Evolutionary conservation across 1,284 basidiomycete species (phyloP).

Genomic region (Moniliella sp.): DNA sequence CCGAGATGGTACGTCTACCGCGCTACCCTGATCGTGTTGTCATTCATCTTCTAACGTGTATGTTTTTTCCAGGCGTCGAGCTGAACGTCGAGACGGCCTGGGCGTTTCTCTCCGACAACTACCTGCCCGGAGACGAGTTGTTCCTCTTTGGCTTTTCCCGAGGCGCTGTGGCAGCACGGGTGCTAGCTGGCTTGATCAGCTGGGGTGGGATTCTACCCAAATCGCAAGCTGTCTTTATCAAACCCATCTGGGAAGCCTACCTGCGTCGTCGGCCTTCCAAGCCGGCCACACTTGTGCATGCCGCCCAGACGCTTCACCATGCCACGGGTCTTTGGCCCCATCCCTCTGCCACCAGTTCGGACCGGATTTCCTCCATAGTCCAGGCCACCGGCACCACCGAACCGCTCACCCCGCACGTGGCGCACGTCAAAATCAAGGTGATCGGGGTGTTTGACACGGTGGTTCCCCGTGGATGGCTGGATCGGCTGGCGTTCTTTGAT

Average conservation of each 20-base stretch:
- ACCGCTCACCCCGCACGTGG: too few species aligned
- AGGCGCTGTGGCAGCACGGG: slow-evolving; percentile 1
- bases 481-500: too few species aligned
- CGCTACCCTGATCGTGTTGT: too few species aligned
- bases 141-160: slow-evolving; percentile 2
- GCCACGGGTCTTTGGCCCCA: slow-evolving; percentile 1
- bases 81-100: slow-evolving; percentile 2
- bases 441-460: too few species aligned
- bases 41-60: too few species aligned
- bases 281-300: neutral
- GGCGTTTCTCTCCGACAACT: slow-evolving; percentile 1
- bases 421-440: too few species aligned
- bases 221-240: neutral
- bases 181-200: slow-evolving; percentile 42
- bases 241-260: slow-evolving; percentile 1
- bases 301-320: neutral
- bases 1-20: too few species aligned
- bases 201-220: slow-evolving; percentile 5
- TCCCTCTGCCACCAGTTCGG: too few species aligned
- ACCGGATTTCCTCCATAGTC: too few species aligned
- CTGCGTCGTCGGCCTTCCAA: neutral
- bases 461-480: too few species aligned
- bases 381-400: too few species aligned
- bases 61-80: too few species aligned
- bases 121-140: slow-evolving; percentile 1